Evolutionary conservation across 148 eudicot species (phyloP).

Genomic region (Amaranthus hypochondriacus): DNA sequence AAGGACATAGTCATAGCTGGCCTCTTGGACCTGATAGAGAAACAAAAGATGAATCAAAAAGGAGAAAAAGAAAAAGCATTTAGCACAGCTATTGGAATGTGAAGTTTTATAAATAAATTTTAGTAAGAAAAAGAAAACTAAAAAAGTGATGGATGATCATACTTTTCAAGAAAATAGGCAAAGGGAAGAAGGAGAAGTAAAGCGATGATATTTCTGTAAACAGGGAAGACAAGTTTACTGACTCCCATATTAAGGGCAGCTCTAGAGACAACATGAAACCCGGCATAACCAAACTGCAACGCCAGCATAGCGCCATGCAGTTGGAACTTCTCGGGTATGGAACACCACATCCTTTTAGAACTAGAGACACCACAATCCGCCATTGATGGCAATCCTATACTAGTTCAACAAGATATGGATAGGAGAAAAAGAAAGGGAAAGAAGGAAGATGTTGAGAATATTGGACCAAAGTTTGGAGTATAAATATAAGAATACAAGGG

Average conservation of each 20-base stretch:
- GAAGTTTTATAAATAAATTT: neutral
- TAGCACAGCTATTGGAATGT: neutral
- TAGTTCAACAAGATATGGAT: neutral
- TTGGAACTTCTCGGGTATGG: conserved; percentile 77
- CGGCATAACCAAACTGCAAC: conserved; percentile 90
- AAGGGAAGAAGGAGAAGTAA: conserved; percentile 76
- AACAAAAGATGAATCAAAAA: conserved; percentile 4
- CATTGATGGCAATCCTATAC: conserved; percentile 33
- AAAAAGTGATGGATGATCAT: neutral
- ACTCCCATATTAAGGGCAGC: conserved; percentile 98
- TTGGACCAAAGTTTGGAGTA: conserved; percentile 33
- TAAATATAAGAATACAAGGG: conserved; percentile 46
- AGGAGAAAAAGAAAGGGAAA: neutral
- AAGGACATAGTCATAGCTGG: conserved; percentile 72
- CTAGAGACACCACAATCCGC: conserved; percentile 45
- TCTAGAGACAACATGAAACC: conserved; percentile 94
- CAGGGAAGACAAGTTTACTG: conserved; percentile 90
- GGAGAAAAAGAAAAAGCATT: neutral
- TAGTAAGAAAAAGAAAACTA: neutral
- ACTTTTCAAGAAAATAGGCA: conserved; percentile 95
- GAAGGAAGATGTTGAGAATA: conserved; percentile 24
- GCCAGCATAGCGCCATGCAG: conserved; percentile 82
- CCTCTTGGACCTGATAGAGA: conserved; percentile 71
- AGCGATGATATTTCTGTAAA: conserved; percentile 85
- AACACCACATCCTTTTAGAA: conserved; percentile 46